These are phyloP conservation scores for Tolypocladium album DNA, from an alignment of 2,329 filamentous ascomycete species.

Conservation along the genomic window DNA sequence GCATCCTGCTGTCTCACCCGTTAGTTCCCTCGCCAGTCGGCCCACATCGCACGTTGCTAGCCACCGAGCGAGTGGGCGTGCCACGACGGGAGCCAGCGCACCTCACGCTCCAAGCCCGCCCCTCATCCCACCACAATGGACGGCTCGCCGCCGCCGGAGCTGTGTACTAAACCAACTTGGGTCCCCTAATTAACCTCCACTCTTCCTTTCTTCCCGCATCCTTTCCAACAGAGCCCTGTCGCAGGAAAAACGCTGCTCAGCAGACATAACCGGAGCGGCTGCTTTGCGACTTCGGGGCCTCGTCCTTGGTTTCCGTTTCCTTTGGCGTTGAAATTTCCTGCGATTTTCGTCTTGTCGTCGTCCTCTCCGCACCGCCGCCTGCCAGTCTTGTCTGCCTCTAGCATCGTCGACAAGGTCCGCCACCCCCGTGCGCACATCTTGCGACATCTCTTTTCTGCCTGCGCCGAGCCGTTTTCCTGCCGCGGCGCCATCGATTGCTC, in stretches of 20 bases:
- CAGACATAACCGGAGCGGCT: conserved; percentile 4
- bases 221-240: conserved; percentile 4
- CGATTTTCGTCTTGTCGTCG: neutral
- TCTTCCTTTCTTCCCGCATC: conserved; percentile 5
- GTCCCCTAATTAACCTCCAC: conserved; percentile 6
- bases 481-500: neutral
- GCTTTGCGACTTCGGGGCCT: conserved; percentile 3
- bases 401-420: neutral
- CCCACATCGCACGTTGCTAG: neutral
- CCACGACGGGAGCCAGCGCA: neutral
- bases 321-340: conserved; percentile 2
- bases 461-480: neutral
- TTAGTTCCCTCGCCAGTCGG: no score
- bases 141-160: neutral
- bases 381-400: neutral
- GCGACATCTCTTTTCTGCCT: neutral
- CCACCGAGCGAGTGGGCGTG: neutral
- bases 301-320: conserved; percentile 3
- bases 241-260: conserved; percentile 3
- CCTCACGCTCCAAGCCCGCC: neutral
- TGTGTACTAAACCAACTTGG: conserved; percentile 5
- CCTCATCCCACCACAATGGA: neutral
- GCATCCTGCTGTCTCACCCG: neutral
- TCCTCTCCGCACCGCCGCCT: conserved; percentile 1
- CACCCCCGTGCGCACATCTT: neutral